Evolutionary conservation across 768 basidiomycete species (phyloP), one percentile per base, ranked within the genome.

Genomic region (Leccinum boreale): DNA sequence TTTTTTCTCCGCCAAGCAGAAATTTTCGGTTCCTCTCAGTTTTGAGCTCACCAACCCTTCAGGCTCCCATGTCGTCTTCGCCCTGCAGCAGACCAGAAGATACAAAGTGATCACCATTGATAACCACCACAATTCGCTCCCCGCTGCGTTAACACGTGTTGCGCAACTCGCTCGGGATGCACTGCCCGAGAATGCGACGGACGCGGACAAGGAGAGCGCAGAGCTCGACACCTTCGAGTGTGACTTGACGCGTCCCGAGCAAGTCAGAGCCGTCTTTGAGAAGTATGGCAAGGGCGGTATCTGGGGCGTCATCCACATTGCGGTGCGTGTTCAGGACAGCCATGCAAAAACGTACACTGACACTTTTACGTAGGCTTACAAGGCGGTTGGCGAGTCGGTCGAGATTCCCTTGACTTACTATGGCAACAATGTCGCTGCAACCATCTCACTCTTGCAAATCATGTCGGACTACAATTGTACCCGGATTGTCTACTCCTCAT

Each of bases 231-330:
- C 80, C 17, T 72, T 85, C 70, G 70, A 74, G 7, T 87, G 84
- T 63, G 94, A 98, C 75, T 77, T 98, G 57, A 92, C 89, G 12
- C 79, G 81, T 50, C 77, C 81, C 26, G 83, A 82, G 2, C 81
- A 92, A 65, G 80, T 98, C 58, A 82, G 86, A 56, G 75, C 77
- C 15, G 85, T 98, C 8, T 98, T 98, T 61, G 83, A 87, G 57
- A 80, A 83, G 60, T 96, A 96, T 72, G 85, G 84, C 53, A 87
- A 91, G 66, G 92, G 91, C 19, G 92, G 92, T 4, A 91, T 99
- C 61, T 98, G 94, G 92, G 97, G 95, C 52, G 93, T 98, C 23
- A 79, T 99, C 55, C 97, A 98, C 73, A 84, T 99, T 56, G 97
- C 96, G 21, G 92, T 94, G 65, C 69, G 89, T 82, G 57, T 44